A percentile compares a stretch with the other conserved stretches of the same genome.
These are phyloP conservation scores for Saccharum spontaneum DNA, from an alignment of 176 grass and related monocot genomes.

Conservation along the genomic window DNA sequence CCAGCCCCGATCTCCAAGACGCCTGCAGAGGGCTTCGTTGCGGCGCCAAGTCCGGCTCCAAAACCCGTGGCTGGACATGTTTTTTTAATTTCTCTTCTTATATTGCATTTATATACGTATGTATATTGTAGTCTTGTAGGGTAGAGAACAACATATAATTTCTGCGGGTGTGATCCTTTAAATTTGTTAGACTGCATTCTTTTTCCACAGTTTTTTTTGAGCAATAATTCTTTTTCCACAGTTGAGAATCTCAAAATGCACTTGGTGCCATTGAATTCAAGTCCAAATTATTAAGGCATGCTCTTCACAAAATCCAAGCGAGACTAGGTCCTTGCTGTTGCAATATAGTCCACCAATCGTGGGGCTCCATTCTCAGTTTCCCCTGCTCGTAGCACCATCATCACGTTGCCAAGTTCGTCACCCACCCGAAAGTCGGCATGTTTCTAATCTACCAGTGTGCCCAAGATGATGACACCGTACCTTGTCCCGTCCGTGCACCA, in stretches of 20 bases:
- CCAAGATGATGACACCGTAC: not conserved
- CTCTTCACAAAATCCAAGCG: not conserved
- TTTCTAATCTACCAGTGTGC: not conserved
- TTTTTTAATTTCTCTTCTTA: too few species aligned
- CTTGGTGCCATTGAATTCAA: not conserved
- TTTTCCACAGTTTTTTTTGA: too few species aligned
- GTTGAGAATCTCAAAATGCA: not conserved
- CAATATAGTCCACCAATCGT: not conserved
- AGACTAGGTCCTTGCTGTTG: not conserved
- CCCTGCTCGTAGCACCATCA: not conserved
- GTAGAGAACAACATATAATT: not conserved
- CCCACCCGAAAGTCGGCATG: not conserved
- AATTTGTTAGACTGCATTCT: not conserved
- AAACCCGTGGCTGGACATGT: too few species aligned
- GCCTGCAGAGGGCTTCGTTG: too few species aligned
- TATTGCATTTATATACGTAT: too few species aligned
- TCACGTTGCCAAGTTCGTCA: not conserved
- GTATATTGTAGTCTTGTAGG: too few species aligned
- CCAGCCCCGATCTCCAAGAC: too few species aligned
- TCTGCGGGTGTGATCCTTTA: not conserved
- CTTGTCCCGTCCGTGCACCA: not conserved
- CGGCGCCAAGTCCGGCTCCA: too few species aligned
- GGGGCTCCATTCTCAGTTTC: not conserved
- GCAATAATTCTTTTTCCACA: not conserved
- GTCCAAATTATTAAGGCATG: not conserved